Conservation (phyloP, 352 stramenopile species). For the Globisporangium yorkense region DNA sequence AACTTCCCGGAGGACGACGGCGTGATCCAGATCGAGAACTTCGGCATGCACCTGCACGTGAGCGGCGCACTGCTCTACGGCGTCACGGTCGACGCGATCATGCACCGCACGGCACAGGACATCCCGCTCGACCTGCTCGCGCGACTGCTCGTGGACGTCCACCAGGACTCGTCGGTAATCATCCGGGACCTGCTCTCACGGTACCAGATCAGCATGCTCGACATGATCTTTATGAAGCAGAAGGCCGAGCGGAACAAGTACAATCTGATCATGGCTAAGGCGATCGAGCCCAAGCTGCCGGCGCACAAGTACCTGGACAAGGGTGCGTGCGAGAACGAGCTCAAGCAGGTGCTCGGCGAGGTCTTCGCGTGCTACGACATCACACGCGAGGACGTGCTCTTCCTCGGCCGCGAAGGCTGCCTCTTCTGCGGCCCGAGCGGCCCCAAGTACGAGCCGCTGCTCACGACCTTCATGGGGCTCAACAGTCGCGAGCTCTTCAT, state of each 20-base stretch:
- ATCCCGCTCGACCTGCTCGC: slow-evolving; percentile 95
- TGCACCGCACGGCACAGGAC: slow-evolving; percentile 94
- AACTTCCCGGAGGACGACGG: slow-evolving; percentile 92
- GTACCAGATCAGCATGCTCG: slow-evolving; percentile 93
- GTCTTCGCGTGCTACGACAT: slow-evolving; percentile 96
- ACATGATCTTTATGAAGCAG: slow-evolving; percentile 95
- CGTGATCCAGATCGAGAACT: slow-evolving; percentile 96
- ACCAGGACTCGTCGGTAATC: slow-evolving; percentile 95
- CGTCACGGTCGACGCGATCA: slow-evolving; percentile 94
- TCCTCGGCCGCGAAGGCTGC: slow-evolving; percentile 93
- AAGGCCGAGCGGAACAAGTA: slow-evolving; percentile 94
- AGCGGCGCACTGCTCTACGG: slow-evolving; percentile 71
- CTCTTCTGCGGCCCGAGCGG: slow-evolving; percentile 92
- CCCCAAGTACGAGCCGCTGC: slow-evolving; percentile 92
- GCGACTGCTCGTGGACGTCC: slow-evolving; percentile 94
- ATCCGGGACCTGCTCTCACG: slow-evolving; percentile 93
- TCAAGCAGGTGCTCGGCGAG: slow-evolving; percentile 95
- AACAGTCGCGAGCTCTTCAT: slow-evolving; percentile 97
- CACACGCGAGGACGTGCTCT: slow-evolving; percentile 92
- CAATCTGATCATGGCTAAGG: slow-evolving; percentile 95
- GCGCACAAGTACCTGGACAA: slow-evolving; percentile 97
- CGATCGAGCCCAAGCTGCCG: slow-evolving; percentile 94
- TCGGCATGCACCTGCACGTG: slow-evolving; percentile 88
- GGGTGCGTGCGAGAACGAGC: slow-evolving; percentile 96
- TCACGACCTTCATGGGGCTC: slow-evolving; percentile 95